Evolutionary conservation across 2,329 filamentous ascomycete genomes (phyloP).

Genomic region (Paraphoma sp.): DNA sequence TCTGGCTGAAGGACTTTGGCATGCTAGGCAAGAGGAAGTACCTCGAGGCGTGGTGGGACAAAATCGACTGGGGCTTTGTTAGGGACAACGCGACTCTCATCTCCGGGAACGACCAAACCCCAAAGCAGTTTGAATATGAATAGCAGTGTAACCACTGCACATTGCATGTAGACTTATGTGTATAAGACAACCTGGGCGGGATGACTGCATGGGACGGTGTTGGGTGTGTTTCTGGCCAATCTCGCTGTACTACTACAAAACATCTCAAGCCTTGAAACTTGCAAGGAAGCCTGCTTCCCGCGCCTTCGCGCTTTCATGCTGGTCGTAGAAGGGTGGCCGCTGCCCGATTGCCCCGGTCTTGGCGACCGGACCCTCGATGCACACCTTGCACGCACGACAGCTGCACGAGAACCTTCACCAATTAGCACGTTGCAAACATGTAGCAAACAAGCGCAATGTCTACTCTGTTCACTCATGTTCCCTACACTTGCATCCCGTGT

Average conservation of each 20-base stretch:
- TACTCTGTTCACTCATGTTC: not conserved
- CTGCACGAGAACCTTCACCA: not conserved
- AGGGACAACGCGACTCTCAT: constrained; percentile 28
- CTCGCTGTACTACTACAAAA: constrained; percentile 5
- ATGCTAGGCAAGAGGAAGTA: constrained; percentile 76
- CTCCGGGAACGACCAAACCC: not conserved
- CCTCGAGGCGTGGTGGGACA: constrained; percentile 84
- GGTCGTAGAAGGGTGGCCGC: not conserved
- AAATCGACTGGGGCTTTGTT: constrained; percentile 84
- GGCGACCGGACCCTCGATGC: constrained; percentile 4
- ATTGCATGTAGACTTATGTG: constrained; percentile 23
- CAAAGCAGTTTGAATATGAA: constrained; percentile 12
- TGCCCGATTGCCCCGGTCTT: constrained; percentile 9
- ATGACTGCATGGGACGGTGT: constrained; percentile 14
- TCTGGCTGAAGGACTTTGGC: constrained; percentile 85
- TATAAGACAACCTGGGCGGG: constrained; percentile 13
- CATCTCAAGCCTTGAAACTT: not conserved
- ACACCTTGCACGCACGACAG: not conserved
- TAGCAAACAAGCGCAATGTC: not conserved
- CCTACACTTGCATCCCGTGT: not conserved
- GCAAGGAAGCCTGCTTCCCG: not conserved
- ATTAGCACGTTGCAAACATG: not conserved
- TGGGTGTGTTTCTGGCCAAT: constrained; percentile 5
- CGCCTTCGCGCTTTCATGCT: not conserved
- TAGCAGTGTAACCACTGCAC: not conserved